These are phyloP conservation scores for Carpinus fangiana DNA, from an alignment of 306 rosid species.

Conservation along the genomic window DNA sequence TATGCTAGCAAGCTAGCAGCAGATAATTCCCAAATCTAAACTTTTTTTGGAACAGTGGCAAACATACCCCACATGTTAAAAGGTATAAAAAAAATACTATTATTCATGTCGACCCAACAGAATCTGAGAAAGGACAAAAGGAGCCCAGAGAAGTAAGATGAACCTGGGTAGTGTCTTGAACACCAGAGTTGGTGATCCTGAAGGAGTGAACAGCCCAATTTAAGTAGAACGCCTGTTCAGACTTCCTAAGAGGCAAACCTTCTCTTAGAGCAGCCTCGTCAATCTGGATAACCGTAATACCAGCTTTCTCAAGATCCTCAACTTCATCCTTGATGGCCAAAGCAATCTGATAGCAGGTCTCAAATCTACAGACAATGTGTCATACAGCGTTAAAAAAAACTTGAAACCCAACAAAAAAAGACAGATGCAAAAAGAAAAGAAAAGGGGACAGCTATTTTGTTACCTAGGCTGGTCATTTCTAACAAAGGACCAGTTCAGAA, in stretches of 20 bases:
- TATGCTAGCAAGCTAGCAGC: neutral
- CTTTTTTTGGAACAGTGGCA: too few species aligned
- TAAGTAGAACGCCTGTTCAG: constrained; percentile 71
- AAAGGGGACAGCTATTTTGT: constrained; percentile 1
- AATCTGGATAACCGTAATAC: constrained; percentile 73
- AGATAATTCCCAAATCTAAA: neutral
- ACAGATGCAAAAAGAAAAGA: neutral
- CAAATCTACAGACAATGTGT: constrained; percentile 44
- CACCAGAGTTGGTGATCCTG: constrained; percentile 77
- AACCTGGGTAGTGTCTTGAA: constrained; percentile 77
- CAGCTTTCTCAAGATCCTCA: constrained; percentile 85
- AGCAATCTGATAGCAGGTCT: constrained; percentile 90
- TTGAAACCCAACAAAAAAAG: constrained; percentile 2
- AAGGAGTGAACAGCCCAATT: constrained; percentile 90
- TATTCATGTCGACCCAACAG: neutral
- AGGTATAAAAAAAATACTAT: neutral
- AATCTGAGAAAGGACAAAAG: neutral
- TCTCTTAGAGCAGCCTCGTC: constrained; percentile 93
- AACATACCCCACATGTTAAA: neutral
- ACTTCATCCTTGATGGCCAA: constrained; percentile 90
- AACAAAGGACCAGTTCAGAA: constrained; percentile 88
- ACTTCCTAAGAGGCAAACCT: constrained; percentile 77
- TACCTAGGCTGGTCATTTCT: constrained; percentile 89
- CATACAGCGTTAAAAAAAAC: constrained; percentile 15
- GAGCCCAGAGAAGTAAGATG: constrained; percentile 10